Conservation (phyloP, 257 asterid genomes). For the Voacanga thouarsii region DNA sequence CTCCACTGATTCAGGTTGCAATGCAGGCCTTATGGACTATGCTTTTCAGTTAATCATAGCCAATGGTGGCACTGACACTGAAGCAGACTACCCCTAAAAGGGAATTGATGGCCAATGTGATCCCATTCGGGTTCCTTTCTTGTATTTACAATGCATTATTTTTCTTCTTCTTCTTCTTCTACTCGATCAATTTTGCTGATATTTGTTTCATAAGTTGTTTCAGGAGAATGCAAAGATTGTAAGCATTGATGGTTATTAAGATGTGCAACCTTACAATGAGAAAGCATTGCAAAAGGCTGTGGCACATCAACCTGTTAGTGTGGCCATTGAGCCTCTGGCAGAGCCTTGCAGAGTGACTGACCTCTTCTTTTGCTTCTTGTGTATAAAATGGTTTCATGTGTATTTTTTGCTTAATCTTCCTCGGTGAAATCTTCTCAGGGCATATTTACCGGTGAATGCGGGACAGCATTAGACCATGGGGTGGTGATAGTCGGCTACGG, state of each 20-base stretch:
- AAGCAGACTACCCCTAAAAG: conserved; percentile 65
- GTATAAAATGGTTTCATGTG: too few species aligned
- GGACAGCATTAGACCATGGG: conserved; percentile 50
- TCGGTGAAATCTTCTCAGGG: too few species aligned
- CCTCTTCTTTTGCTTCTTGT: not conserved
- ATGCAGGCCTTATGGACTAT: conserved; percentile 79
- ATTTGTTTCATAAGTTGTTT: not conserved
- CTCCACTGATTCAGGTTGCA: conserved; percentile 55
- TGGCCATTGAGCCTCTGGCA: conserved; percentile 84
- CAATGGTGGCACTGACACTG: conserved; percentile 80
- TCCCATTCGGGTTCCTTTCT: conserved; percentile 41
- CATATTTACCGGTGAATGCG: too few species aligned
- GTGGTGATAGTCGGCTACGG: conserved; percentile 87
- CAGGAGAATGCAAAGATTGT: conserved; percentile 75
- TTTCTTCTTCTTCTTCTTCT: too few species aligned
- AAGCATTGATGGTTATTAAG: conserved; percentile 76
- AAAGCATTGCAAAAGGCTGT: conserved; percentile 72
- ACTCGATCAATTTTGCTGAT: not conserved
- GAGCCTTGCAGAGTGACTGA: conserved; percentile 64
- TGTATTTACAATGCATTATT: not conserved
- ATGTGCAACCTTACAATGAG: conserved; percentile 57
- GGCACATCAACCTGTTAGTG: conserved; percentile 80
- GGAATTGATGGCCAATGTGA: conserved; percentile 63
- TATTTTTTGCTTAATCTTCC: too few species aligned
- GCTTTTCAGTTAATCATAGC: conserved; percentile 66